Evolutionary conservation across 1,284 basidiomycete species (phyloP), one percentile per base, ranked within the genome.

Genomic region (Pholiota adiposa): DNA sequence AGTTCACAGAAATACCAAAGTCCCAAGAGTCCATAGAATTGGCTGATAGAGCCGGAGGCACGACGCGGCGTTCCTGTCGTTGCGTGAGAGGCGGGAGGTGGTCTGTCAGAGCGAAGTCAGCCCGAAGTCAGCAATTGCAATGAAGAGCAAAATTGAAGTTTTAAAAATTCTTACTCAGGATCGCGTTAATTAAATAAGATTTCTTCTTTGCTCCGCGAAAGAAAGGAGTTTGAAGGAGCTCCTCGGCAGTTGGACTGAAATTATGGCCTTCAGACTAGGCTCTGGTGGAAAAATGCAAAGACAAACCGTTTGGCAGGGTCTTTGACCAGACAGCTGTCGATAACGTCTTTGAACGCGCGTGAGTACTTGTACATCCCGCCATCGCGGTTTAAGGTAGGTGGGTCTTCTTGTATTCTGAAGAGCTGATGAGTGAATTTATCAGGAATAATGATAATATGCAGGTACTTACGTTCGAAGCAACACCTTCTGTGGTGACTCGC

Each of bases 271-370:
- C 52, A 54, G n/a, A 59, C 46, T 27, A 38, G 27, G 38, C 8
- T 36, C 44, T 16, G 14, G 19, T 27, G 19, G 44, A 33, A 36
- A 2, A n/a, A 16, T 9, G 18, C 48, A 7, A 40, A 23, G 21
- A 58, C 60, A n/a, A 63, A 86, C 83, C 94, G 82, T 70, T 86
- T 84, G 12, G 83, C 77, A 3, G 94, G 93, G 69, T 96, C 91
- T 73, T 96, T 96, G 54, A 82, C 80, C 44, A 96, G 80, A 72
- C 94, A 96, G n/a, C 82, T 82, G 50, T 90, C 87, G 4, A 96
- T 82, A 54, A 94, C 81, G 59, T 94, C 92, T 65, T 92, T 89
- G 75, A 96, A 93, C 0, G 85, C 83, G 59, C 87, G 87, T 11
- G 91, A 91, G 73, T 94, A 96, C 66, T 87, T 90, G 74, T 89